Evolutionary conservation across 139 green algal species (phyloP).

Genomic region (Chlamydomonas sphaeroides): DNA sequence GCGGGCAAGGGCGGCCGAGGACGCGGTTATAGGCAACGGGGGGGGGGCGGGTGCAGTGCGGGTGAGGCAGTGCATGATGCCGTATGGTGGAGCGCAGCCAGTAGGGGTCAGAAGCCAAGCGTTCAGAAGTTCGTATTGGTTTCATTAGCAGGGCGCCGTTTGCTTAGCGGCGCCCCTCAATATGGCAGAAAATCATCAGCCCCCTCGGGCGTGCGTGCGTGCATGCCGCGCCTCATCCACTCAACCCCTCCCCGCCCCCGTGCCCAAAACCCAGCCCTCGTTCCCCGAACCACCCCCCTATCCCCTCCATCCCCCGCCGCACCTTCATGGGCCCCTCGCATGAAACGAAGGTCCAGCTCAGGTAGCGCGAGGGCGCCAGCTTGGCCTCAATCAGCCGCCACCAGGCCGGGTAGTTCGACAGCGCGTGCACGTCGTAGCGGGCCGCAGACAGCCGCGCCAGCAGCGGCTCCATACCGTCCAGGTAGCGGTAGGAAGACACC

Average conservation of each 20-base stretch:
- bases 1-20: background rate
- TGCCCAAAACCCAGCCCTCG: background rate
- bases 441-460: conserved; percentile 62
- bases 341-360: conserved; percentile 89
- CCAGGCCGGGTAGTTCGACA: conserved; percentile 87
- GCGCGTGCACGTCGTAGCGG: conserved; percentile 75
- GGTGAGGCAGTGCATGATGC: background rate
- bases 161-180: conserved; percentile 38
- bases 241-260: background rate
- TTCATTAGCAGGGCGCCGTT: conserved; percentile 39
- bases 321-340: conserved; percentile 75
- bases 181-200: conserved; percentile 50
- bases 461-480: conserved; percentile 84
- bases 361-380: conserved; percentile 71
- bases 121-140: conserved; percentile 53
- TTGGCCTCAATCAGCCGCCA: conserved; percentile 83
- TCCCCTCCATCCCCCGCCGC: background rate
- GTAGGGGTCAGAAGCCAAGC: conserved; percentile 66
- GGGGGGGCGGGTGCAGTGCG: background rate
- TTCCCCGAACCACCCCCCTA: background rate
- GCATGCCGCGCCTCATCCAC: background rate
- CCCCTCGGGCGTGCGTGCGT: background rate
- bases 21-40: background rate
- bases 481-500: conserved; percentile 69
- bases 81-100: too few relatives aligned